Evolutionary conservation across 305 asterid species (phyloP).

Genomic region (Fraxinus angustifolia): DNA sequence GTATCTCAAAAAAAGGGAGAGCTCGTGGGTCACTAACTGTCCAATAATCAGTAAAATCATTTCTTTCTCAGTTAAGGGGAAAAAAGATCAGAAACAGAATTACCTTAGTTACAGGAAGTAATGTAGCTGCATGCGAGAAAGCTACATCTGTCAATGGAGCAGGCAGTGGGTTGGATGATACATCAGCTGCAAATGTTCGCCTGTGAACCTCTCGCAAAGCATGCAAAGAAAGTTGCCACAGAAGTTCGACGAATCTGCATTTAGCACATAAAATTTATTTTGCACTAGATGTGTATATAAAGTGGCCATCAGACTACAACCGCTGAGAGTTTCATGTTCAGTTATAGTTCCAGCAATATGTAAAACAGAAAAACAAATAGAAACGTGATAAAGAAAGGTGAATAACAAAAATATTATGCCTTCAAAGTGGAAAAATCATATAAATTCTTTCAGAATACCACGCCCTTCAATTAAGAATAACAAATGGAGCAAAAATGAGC

Average conservation of each 20-base stretch:
- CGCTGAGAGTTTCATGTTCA: background rate
- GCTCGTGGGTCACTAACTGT: conserved; percentile 12
- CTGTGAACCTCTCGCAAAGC: conserved; percentile 98
- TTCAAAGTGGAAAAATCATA: background rate
- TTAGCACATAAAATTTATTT: conserved; percentile 17
- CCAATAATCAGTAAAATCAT: conserved; percentile 11
- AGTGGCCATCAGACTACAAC: background rate
- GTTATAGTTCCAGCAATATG: background rate
- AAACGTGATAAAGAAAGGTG: background rate
- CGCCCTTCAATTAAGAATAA: background rate
- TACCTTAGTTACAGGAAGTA: conserved; percentile 96
- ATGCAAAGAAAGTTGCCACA: conserved; percentile 98
- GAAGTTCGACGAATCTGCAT: conserved; percentile 87
- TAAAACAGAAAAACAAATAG: background rate
- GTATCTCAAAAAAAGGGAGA: background rate
- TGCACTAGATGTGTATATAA: conserved; percentile 1
- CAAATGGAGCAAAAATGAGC: background rate
- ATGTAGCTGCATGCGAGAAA: conserved; percentile 96
- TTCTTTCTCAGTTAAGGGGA: background rate
- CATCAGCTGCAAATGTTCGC: conserved; percentile 83
- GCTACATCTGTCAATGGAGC: conserved; percentile 98
- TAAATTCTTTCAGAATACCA: background rate
- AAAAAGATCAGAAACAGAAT: conserved; percentile 20
- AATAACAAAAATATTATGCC: background rate
- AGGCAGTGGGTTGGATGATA: conserved; percentile 87